Percentiles rank a stretch among this genome's conserved stretches.
phyloP scores from a whole-genome alignment of 805 yeast genomes.

The Kodamaea kaohsiungensis region DNA sequence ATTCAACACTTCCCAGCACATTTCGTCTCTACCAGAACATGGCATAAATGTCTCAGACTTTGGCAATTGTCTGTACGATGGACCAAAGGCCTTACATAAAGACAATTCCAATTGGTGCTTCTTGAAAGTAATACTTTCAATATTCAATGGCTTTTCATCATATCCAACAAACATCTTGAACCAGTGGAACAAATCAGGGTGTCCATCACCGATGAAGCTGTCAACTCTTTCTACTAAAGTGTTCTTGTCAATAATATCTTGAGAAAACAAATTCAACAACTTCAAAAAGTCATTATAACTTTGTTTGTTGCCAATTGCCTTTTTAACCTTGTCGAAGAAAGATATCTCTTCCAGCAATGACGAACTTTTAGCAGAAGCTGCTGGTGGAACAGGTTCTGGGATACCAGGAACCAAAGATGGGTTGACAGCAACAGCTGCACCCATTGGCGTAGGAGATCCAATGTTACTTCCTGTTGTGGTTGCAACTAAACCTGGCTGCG shows the following conservation, averaged over 20 bases:
- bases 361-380: constrained; percentile 47
- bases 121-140: constrained; percentile 84
- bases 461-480: background rate
- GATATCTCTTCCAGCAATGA: constrained; percentile 80
- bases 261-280: constrained; percentile 81
- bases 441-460: constrained; percentile 1
- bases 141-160: constrained; percentile 79
- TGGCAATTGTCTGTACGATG: constrained; percentile 90
- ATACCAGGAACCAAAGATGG: constrained; percentile 82
- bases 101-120: constrained; percentile 90
- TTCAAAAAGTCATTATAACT: constrained; percentile 91
- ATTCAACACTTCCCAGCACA: constrained; percentile 98
- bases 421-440: constrained; percentile 5
- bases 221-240: constrained; percentile 83
- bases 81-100: constrained; percentile 91
- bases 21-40: constrained; percentile 96
- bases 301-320: constrained; percentile 83
- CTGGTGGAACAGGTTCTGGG: constrained; percentile 74
- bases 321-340: constrained; percentile 91
- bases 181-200: constrained; percentile 82
- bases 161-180: constrained; percentile 89
- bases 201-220: constrained; percentile 75
- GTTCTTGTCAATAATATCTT: constrained; percentile 82
- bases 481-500: background rate
- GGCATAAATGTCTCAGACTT: constrained; percentile 95